phyloP scores from a whole-genome alignment of 495 filamentous ascomycete species.

The Xanthoparmelia taractica region DNA sequence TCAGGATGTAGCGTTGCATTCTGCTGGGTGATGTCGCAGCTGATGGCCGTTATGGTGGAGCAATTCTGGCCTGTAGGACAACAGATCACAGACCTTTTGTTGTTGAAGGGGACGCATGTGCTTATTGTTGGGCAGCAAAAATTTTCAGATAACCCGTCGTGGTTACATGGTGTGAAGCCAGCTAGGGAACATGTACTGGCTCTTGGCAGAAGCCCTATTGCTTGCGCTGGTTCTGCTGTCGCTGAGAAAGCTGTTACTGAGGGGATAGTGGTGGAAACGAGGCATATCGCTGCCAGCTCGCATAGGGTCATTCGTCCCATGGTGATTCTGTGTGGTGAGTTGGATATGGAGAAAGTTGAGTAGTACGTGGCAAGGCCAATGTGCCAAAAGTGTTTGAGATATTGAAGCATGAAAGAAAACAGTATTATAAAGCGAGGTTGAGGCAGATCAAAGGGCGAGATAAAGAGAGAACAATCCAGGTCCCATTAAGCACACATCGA shows the following conservation, averaged over 20 bases:
- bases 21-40: conserved; percentile 60
- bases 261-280: conserved; percentile 27
- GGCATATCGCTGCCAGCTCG: conserved; percentile 29
- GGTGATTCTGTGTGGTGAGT: neutral
- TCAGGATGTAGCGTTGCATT: conserved; percentile 54
- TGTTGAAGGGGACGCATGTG: conserved; percentile 60
- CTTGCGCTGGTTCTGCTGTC: conserved; percentile 29
- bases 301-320: conserved; percentile 24
- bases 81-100: conserved; percentile 63
- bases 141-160: conserved; percentile 49
- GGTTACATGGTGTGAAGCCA: conserved; percentile 43
- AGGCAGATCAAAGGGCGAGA: conserved; percentile 8
- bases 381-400: neutral
- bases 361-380: neutral
- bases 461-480: conserved; percentile 18
- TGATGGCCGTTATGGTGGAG: conserved; percentile 56
- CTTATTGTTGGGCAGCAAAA: conserved; percentile 66
- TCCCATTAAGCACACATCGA: conserved; percentile 19
- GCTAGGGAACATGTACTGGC: conserved; percentile 39
- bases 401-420: neutral
- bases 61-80: conserved; percentile 62
- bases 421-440: conserved; percentile 15
- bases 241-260: conserved; percentile 22
- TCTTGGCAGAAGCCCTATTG: conserved; percentile 32
- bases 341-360: conserved; percentile 5